Conservation (phyloP, 139 green algal genomes). For the Gonium pectorale region DNA sequence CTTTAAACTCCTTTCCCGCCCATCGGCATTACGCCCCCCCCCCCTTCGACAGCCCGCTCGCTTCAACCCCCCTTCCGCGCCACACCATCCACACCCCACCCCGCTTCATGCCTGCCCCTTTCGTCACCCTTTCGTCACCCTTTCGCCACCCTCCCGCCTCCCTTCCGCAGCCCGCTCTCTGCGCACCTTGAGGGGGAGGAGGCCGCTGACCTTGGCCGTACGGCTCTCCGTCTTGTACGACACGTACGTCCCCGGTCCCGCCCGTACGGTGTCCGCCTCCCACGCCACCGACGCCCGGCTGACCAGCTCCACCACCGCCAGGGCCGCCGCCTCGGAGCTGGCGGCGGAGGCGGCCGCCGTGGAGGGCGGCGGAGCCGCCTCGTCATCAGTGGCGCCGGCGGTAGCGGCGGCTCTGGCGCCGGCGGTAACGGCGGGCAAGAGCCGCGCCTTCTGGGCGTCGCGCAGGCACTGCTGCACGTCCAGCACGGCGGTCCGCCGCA, state of each 20-base stretch:
- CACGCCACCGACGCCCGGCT: neutral
- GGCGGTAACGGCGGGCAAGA: too few relatives aligned
- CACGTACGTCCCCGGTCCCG: neutral
- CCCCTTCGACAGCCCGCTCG: neutral
- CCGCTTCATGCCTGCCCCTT: neutral
- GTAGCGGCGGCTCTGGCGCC: neutral
- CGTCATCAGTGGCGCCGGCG: neutral
- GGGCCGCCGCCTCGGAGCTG: neutral
- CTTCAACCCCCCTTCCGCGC: neutral
- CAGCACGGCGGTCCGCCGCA: neutral
- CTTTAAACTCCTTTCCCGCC: too few relatives aligned
- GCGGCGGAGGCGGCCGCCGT: neutral
- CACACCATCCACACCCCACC: too few relatives aligned
- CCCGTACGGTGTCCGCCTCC: neutral
- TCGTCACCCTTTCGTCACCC: neutral
- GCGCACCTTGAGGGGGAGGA: slow-evolving; percentile 20
- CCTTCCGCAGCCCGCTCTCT: neutral
- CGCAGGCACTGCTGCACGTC: neutral
- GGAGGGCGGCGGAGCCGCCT: neutral
- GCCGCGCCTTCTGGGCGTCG: neutral
- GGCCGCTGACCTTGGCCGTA: neutral
- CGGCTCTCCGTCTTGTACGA: neutral
- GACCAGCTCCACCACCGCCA: slow-evolving; percentile 8
- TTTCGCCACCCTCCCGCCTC: neutral
- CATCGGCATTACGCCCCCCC: neutral